phyloP scores from a whole-genome alignment of 108 stramenopile species.

The Skeletonema potamos region DNA sequence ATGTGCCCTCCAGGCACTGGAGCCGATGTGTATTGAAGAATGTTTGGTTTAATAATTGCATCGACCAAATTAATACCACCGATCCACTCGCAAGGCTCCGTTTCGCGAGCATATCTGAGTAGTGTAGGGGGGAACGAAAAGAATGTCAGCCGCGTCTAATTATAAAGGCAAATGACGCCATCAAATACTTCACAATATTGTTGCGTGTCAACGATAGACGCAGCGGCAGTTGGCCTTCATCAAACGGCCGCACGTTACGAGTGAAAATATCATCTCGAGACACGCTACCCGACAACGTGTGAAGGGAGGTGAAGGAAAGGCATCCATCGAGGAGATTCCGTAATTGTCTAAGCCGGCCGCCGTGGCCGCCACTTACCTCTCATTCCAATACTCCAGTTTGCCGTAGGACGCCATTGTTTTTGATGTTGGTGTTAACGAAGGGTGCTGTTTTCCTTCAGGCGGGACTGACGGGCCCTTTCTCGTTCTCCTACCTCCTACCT shows the following conservation, averaged over 20 bases:
- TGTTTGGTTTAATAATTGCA: conserved; percentile 19
- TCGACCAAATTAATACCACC: conserved; percentile 5
- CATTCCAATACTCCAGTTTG: conserved; percentile 34
- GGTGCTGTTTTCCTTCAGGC: no score
- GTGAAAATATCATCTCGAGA: background rate
- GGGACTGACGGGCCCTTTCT: no score
- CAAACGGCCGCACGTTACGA: no score
- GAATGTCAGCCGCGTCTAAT: background rate
- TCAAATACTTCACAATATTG: no score
- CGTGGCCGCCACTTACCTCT: conserved; percentile 9
- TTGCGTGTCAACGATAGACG: no score
- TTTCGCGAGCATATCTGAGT: conserved; percentile 13
- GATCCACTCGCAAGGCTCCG: conserved; percentile 38
- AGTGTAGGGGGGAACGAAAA: background rate
- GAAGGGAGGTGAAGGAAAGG: no score
- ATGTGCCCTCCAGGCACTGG: conserved; percentile 25
- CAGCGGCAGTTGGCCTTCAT: no score
- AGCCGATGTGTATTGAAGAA: conserved; percentile 17
- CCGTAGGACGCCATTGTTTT: conserved; percentile 35
- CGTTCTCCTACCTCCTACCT: background rate
- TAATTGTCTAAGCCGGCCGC: no score
- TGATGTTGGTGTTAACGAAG: no score
- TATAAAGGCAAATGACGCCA: no score
- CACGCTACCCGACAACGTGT: no score
- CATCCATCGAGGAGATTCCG: no score